Conservation (phyloP, 129 eudicot species). For the Flaveria linearis region DNA sequence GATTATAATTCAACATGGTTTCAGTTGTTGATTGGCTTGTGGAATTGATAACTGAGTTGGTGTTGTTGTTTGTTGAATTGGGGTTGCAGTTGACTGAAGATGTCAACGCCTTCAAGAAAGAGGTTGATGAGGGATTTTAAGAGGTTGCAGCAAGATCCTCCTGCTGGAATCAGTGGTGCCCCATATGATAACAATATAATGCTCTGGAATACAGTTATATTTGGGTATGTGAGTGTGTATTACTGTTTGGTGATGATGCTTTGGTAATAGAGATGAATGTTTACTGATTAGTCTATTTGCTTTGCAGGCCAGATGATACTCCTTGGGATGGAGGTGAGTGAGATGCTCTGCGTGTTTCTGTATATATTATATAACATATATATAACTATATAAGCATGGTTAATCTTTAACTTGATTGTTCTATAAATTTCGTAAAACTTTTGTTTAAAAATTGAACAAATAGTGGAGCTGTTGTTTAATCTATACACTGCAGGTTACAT, state of each 20-base stretch:
- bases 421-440: background rate
- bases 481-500: slow-evolving; percentile 46
- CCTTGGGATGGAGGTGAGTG: slow-evolving; percentile 90
- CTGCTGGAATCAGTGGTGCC: too few species aligned
- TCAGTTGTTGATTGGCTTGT: slow-evolving; percentile 7
- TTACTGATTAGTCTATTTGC: slow-evolving; percentile 24
- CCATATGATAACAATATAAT: too few species aligned
- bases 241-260: slow-evolving; percentile 7
- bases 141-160: slow-evolving; percentile 85
- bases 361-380: background rate
- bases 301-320: slow-evolving; percentile 81
- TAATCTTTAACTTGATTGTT: background rate
- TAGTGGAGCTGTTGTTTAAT: background rate
- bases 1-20: background rate
- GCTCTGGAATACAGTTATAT: slow-evolving; percentile 89
- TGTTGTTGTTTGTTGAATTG: slow-evolving; percentile 27
- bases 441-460: background rate
- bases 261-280: background rate
- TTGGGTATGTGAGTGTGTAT: slow-evolving; percentile 56
- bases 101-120: slow-evolving; percentile 92
- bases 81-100: slow-evolving; percentile 38
- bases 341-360: background rate
- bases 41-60: slow-evolving; percentile 23
- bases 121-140: slow-evolving; percentile 89
- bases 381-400: slow-evolving; percentile 37